Conservation (phyloP, 352 stramenopile genomes). For the Phytophthora sp. region DNA sequence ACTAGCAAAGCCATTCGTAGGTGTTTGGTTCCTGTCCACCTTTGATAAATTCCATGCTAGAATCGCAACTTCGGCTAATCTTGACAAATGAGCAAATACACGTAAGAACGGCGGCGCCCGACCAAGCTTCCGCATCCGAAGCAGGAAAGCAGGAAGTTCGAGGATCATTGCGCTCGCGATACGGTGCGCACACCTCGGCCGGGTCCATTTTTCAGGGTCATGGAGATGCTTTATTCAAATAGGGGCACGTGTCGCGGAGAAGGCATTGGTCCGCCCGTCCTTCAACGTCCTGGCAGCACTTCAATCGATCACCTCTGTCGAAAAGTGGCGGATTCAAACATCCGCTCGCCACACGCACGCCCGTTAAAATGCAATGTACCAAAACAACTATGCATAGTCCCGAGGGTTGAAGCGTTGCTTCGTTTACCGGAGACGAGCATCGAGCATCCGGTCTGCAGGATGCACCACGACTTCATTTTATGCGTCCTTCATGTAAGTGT, state of each 20-base stretch:
- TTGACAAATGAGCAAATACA: too few relatives aligned
- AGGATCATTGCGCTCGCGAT: background rate
- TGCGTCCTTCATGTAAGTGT: conserved; percentile 88
- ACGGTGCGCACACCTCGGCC: conserved; percentile 1
- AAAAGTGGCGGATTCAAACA: conserved; percentile 22
- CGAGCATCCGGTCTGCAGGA: conserved; percentile 21
- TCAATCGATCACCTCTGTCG: conserved; percentile 15
- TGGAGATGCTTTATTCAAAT: conserved; percentile 44
- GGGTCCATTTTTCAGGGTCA: conserved; percentile 25
- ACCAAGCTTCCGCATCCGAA: too few relatives aligned
- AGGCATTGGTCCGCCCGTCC: conserved; percentile 8
- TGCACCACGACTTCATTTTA: conserved; percentile 36
- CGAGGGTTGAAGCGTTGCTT: background rate
- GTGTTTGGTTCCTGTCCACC: too few relatives aligned
- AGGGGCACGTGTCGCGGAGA: conserved; percentile 21
- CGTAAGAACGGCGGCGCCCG: too few relatives aligned
- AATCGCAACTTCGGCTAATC: too few relatives aligned
- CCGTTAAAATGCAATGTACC: conserved; percentile 38
- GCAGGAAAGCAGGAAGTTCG: background rate
- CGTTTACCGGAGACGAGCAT: conserved; percentile 6
- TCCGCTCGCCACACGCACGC: conserved; percentile 16
- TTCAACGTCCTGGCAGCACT: conserved; percentile 4
- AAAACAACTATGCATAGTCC: conserved; percentile 39
- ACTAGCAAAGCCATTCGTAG: too few relatives aligned
- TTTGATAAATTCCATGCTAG: too few relatives aligned